Conservation (phyloP, 352 stramenopile species). For the Phytopythium delawarense region DNA sequence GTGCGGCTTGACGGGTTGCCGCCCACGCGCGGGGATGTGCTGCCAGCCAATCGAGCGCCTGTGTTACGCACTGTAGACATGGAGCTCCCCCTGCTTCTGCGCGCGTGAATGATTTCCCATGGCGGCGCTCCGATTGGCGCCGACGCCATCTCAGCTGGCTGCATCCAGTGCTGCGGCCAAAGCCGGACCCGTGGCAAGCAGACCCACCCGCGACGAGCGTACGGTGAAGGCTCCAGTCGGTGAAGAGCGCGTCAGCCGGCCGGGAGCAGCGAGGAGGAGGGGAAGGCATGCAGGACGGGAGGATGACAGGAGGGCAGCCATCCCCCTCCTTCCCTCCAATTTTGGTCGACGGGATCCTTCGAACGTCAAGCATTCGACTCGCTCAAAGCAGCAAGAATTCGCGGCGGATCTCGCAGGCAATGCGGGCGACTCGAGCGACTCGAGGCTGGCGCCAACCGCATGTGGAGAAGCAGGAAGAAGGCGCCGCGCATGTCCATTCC, state of each 20-base stretch:
- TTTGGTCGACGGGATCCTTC: not conserved
- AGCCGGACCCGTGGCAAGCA: not conserved
- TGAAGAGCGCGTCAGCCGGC: not conserved
- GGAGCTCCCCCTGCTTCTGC: constrained; percentile 12
- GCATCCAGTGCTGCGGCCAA: not conserved
- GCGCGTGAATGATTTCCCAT: not conserved
- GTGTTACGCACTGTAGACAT: constrained; percentile 1
- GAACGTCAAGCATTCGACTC: not conserved
- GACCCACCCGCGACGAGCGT: not conserved
- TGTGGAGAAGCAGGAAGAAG: not conserved
- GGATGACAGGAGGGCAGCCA: not conserved
- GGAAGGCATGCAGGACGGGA: not conserved
- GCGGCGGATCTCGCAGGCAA: too few relatives aligned
- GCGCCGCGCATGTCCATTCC: constrained; percentile 1
- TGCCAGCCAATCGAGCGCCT: not conserved
- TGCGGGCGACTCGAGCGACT: not conserved
- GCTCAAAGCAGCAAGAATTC: too few relatives aligned
- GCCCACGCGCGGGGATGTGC: not conserved
- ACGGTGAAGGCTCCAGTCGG: not conserved
- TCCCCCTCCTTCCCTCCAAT: not conserved
- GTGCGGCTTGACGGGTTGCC: not conserved
- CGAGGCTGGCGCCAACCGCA: not conserved
- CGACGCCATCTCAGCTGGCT: not conserved
- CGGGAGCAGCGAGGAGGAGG: not conserved
- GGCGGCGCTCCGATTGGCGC: not conserved